Base-by-base conservation (phyloP, 1,284 basidiomycete species). In the Boletellus sp. region DNA sequence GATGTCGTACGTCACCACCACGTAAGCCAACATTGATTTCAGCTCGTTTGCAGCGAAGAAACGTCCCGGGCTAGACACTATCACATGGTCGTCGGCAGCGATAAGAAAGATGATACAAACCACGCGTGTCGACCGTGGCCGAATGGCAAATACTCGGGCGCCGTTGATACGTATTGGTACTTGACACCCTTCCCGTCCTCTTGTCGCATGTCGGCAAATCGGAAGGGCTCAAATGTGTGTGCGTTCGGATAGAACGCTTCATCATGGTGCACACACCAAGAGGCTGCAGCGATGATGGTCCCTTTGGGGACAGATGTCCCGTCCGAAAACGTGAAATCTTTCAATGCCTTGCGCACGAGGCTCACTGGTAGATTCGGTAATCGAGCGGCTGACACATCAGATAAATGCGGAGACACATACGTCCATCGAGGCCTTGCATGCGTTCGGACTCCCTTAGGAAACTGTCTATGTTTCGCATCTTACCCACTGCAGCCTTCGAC, bases 401-500 rank as follows among this genome's bases (percentile, higher is more conserved):
- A 32, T 32, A 6, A 32, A 15, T 32, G 13, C 13, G 13, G 13
- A 15, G 30, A 4, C 5, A 36, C 35, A 2, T 32, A 36, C 35
- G 3, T 10, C 6, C 35, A 11, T 11, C 18, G n/a, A 16, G 5
- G n/a, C 68, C 66, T 36, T 67, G 60, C 15, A 69, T 37, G 6
- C 77, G 66, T 49, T 70, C 67, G 0, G 66, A 64, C 55, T 79
- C 77, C 39, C 65, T 68, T 24, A 79, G 24, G 58, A 79, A 75
- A 53, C 76, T 79, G 30, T 32, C 30, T 32, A 32, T 47, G 54
- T 71, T 74, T 38, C 57, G 56, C 72, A 78, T 72, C 48, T 70
- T 70, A 38, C 55, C 64, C 38, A 79, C 49, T 1, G 71, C 66
- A 0, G 47, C 59, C 52, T 74, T 76, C 2, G 74, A 66, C 74